Evolutionary conservation across 768 basidiomycete species (phyloP).

Genomic region (Tylopilus intermedius): DNA sequence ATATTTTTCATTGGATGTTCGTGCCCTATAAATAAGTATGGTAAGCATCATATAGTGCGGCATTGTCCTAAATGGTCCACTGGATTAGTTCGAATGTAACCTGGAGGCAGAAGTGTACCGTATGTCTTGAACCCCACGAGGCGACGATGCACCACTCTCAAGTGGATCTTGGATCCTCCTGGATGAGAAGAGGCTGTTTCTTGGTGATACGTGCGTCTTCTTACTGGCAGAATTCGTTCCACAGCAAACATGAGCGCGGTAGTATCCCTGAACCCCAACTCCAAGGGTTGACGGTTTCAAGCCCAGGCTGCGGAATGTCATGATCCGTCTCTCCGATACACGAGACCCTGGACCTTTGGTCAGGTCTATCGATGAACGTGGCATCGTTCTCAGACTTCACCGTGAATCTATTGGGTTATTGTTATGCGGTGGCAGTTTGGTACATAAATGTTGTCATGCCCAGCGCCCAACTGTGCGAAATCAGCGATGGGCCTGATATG

Average conservation of each 20-base stretch:
- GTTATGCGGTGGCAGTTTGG: neutral
- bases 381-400: neutral
- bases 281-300: neutral
- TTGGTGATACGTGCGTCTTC: neutral
- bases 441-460: neutral
- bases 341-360: neutral
- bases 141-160: no score
- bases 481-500: constrained; percentile 33
- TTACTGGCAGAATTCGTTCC: neutral
- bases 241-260: neutral
- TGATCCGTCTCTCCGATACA: neutral
- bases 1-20: neutral
- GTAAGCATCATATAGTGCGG: neutral
- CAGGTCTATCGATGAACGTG: no score
- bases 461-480: constrained; percentile 5
- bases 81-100: neutral
- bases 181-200: neutral
- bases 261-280: constrained; percentile 9
- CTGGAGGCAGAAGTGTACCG: neutral
- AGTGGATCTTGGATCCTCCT: neutral
- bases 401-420: no score
- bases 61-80: neutral
- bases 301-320: neutral
- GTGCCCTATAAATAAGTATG: neutral
- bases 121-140: neutral